Evolutionary conservation across 345 rosid genomes (phyloP), one percentile per base, ranked within the genome.

Genomic region (Corymbia maculata): DNA sequence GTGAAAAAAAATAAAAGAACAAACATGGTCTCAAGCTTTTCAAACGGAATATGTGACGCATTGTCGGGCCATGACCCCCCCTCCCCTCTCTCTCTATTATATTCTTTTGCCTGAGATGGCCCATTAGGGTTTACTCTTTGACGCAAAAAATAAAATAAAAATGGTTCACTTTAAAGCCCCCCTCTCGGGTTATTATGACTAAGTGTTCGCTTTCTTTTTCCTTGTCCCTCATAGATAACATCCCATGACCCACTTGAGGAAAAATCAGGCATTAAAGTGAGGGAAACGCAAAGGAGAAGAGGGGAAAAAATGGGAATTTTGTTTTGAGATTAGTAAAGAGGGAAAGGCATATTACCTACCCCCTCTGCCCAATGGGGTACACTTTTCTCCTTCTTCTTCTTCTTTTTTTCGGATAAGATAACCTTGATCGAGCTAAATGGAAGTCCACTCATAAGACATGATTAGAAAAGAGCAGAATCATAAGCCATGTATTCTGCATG

Each of bases 361-460:
- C 50, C 87, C 57, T 64, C 70, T 49, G 80, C 80, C 32, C 44
- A 16, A 68, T 32, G 49, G 80, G 49, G 28, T 75, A 36, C 49
- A 19, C 84, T 32, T 45, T 36, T 17, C 79, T 14, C 16, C 24
- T 4, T 42, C 75, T 66, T 7, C 75, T 13, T 66, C 75, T 68
- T 68, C 10, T 64, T 28, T 13, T 11, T 36, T 75, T 11, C 84
- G 21, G 49, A 75, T 42, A 42, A 75, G 84, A 19, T 6, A 42
- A 75, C 90, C 91, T 87, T 91, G 87, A 93, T 90, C 91, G 86
- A 89, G 85, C 89, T 82, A 88, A 85, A 64, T 92, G 93, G 90
- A 91, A 88, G 89, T 92, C 93, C 91, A 92, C 92, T 92, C 93
- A 89, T 90, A 30, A 26, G 47, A 53, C 88, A 88, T 86, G 19